A percentile compares a stretch with the other conserved stretches of the same genome.
Conservation (phyloP, 441 rosid genomes). For the Metrosideros polymorpha region DNA sequence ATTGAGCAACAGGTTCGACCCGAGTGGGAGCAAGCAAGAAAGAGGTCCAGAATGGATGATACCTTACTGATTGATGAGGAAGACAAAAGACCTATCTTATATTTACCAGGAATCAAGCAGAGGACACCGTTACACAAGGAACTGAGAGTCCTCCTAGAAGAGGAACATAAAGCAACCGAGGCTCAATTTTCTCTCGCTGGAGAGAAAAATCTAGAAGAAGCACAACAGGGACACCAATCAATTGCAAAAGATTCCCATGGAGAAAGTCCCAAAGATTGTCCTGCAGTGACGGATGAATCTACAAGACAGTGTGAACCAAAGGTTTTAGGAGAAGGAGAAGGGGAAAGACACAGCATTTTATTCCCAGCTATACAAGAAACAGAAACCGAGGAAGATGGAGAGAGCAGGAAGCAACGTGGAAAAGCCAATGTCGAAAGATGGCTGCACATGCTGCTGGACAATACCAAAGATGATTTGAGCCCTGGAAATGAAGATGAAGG, state of each 20-base stretch:
- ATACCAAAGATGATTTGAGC: slow-evolving; percentile 31
- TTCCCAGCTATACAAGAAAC: slow-evolving; percentile 21
- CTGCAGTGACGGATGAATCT: slow-evolving; percentile 25
- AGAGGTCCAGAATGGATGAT: slow-evolving; percentile 60
- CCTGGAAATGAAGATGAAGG: slow-evolving; percentile 14
- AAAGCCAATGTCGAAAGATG: slow-evolving; percentile 91
- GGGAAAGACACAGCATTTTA: slow-evolving; percentile 17
- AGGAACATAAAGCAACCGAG: slow-evolving; percentile 54
- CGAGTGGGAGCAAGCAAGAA: slow-evolving; percentile 67
- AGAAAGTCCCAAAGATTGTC: slow-evolving; percentile 19
- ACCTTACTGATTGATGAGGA: slow-evolving; percentile 24
- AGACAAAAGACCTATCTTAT: slow-evolving; percentile 36
- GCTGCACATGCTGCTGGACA: slow-evolving; percentile 73
- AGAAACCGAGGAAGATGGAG: slow-evolving; percentile 62
- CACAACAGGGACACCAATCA: slow-evolving; percentile 20
- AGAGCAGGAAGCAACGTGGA: slow-evolving; percentile 60
- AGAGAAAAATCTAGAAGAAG: slow-evolving; percentile 27
- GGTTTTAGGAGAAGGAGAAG: slow-evolving; percentile 29
- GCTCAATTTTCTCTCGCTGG: slow-evolving; percentile 23
- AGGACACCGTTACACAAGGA: slow-evolving; percentile 47
- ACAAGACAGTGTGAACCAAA: slow-evolving; percentile 26
- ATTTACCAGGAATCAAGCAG: slow-evolving; percentile 56
- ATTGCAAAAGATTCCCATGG: slow-evolving; percentile 6
- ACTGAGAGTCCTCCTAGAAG: slow-evolving; percentile 52
- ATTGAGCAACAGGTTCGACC: slow-evolving; percentile 69